These are phyloP conservation scores for Sporothrix brunneoviolacea DNA, from an alignment of 2,329 filamentous ascomycete species.

Conservation along the genomic window DNA sequence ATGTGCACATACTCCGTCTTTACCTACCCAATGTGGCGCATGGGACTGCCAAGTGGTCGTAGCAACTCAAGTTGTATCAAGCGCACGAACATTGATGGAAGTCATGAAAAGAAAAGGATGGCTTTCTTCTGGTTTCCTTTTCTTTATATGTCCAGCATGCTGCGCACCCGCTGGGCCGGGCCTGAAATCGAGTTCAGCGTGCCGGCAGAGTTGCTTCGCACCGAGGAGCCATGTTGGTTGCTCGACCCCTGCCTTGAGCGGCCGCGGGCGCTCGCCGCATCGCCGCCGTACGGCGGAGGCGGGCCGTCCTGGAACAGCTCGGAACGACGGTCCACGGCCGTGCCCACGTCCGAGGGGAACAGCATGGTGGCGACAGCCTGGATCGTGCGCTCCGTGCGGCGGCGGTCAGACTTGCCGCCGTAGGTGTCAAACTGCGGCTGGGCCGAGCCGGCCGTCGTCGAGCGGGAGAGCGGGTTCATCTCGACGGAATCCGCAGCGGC, in stretches of 20 bases:
- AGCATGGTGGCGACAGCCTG: conserved; percentile 39
- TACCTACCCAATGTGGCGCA: too few species aligned
- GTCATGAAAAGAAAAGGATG: too few species aligned
- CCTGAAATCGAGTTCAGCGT: conserved; percentile 40
- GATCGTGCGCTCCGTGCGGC: conserved; percentile 38
- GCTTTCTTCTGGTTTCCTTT: too few species aligned
- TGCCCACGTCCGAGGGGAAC: too few species aligned
- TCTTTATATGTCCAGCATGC: conserved; percentile 50
- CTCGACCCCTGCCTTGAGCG: conserved; percentile 9
- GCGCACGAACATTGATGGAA: too few species aligned
- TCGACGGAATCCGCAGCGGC: conserved; percentile 20
- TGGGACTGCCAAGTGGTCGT: too few species aligned
- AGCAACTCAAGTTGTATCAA: too few species aligned
- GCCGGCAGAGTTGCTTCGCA: conserved; percentile 38
- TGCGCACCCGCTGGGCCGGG: conserved; percentile 49
- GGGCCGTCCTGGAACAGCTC: conserved; percentile 40
- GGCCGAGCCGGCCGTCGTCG: conserved; percentile 12
- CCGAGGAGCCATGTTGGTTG: conserved; percentile 26
- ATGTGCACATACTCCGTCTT: too few species aligned
- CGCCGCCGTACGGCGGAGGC: conserved; percentile 31
- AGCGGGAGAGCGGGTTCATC: conserved; percentile 25
- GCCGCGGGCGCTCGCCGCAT: conserved; percentile 21
- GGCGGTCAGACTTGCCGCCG: conserved; percentile 37
- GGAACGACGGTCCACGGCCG: conserved; percentile 31
- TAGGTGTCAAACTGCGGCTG: conserved; percentile 25